These are phyloP conservation scores for Clarireedia monteithiana DNA, from an alignment of 2,329 filamentous ascomycete genomes.

Conservation along the genomic window DNA sequence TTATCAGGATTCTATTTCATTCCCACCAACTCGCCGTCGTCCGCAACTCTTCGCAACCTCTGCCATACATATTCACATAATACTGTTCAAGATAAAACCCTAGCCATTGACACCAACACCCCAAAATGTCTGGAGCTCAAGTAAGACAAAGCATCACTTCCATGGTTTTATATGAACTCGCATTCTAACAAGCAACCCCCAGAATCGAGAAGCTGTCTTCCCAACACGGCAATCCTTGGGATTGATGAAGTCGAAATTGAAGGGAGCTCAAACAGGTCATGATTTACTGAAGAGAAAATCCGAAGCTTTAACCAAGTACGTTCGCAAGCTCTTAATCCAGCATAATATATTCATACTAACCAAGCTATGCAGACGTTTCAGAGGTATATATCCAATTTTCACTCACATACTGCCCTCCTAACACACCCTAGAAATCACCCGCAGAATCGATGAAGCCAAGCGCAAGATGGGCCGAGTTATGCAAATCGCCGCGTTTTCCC, in stretches of 20 bases:
- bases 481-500: conserved; percentile 96
- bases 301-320: conserved; percentile 92
- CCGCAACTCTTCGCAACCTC: background rate
- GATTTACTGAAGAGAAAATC: conserved; percentile 96
- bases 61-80: background rate
- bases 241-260: conserved; percentile 96
- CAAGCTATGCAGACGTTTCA: conserved; percentile 60
- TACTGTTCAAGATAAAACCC: background rate
- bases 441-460: conserved; percentile 96
- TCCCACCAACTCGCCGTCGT: background rate
- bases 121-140: conserved; percentile 45
- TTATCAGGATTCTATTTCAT: conserved; percentile 4
- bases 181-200: conserved; percentile 22
- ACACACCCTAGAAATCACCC: conserved; percentile 72
- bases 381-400: conserved; percentile 51
- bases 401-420: conserved; percentile 4
- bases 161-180: conserved; percentile 4
- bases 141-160: conserved; percentile 29
- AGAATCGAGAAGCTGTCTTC: conserved; percentile 96
- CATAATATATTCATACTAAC: conserved; percentile 16
- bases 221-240: conserved; percentile 95
- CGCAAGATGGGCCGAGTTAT: conserved; percentile 99
- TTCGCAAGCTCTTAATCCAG: conserved; percentile 12
- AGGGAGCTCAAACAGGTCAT: conserved; percentile 85
- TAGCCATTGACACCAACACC: background rate